Base-by-base conservation (phyloP, 306 rosid species). In the Vachellia collinsii region DNA sequence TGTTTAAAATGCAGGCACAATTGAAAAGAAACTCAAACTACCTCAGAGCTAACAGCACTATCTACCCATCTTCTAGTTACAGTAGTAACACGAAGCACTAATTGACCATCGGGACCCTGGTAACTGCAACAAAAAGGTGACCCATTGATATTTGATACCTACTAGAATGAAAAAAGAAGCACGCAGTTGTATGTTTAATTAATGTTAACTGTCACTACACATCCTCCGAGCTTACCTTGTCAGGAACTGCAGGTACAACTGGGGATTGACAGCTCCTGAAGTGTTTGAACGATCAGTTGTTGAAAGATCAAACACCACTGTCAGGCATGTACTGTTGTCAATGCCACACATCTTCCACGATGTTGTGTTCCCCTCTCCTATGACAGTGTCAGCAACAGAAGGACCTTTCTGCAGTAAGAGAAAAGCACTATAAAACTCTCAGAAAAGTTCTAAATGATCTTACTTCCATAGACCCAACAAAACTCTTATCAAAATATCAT, bases 261-360 rank as follows among this genome's bases (percentile, higher is more conserved):
- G 93, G 22, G 94, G 97, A 79, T 94, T 90, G 67, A 81, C 83
- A 80, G 86, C 78, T 86, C 91, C 93, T 11, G 90, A 87, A 70
- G 90, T 68, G 79, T 85, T 94, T 82, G 97, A 82, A 20, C 86
- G 90, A 79, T 94, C 98, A 85, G 91, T 91, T 79, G 98, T 84
- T 72, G 95, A 89, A 76, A 91, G 88, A 86, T 94, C 98, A 89
- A 94, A 94, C 81, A 89, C 61, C 80, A 94, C 93, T 3, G 98
- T 94, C 88, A 94, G 86, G 83, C 92, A 92, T 72, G 98, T 94
- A 81, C 94, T 91, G 83, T 86, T 91, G 88, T 94, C 97, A 88
- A 94, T 91, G 85, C 98, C 97, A 67, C 98, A 91, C 93, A 94
- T 77, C 81, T 94, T 91, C 98, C 98, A 94, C 63, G 88, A 82